phyloP scores from a whole-genome alignment of 179 eudicot genomes.

The Pouteria campechiana region DNA sequence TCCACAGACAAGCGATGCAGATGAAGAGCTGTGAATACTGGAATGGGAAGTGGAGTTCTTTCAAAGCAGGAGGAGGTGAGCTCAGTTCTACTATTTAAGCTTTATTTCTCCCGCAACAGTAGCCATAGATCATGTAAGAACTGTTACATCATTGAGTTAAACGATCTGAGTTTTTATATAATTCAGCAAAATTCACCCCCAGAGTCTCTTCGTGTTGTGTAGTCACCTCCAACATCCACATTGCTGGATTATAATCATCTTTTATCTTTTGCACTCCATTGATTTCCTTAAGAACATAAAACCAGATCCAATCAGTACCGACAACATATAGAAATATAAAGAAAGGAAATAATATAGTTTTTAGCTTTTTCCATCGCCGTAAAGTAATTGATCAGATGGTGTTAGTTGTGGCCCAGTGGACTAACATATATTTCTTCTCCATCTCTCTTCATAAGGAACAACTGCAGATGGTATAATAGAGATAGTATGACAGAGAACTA shows the following conservation, averaged over 20 bases:
- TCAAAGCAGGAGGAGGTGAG: constrained; percentile 15
- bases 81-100: constrained; percentile 17
- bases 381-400: constrained; percentile 23
- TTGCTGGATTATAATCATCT: constrained; percentile 27
- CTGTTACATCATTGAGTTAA: background rate
- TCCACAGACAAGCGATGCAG: constrained; percentile 33
- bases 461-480: constrained; percentile 7
- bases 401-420: constrained; percentile 22
- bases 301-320: no score
- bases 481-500: background rate
- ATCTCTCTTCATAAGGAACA: constrained; percentile 25
- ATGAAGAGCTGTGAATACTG: constrained; percentile 19
- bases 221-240: constrained; percentile 28
- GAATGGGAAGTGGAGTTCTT: constrained; percentile 19
- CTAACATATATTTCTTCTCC: constrained; percentile 35
- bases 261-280: constrained; percentile 14
- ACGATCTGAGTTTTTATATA: constrained; percentile 18
- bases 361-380: constrained; percentile 7
- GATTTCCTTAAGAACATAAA: no score
- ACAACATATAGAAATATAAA: background rate
- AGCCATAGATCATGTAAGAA: background rate
- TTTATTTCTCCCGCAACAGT: constrained; percentile 20
- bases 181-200: constrained; percentile 14
- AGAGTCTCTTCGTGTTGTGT: constrained; percentile 14
- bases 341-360: background rate